Base-by-base conservation (phyloP, 1,284 basidiomycete genomes). In the Meripilus lineatus region DNA sequence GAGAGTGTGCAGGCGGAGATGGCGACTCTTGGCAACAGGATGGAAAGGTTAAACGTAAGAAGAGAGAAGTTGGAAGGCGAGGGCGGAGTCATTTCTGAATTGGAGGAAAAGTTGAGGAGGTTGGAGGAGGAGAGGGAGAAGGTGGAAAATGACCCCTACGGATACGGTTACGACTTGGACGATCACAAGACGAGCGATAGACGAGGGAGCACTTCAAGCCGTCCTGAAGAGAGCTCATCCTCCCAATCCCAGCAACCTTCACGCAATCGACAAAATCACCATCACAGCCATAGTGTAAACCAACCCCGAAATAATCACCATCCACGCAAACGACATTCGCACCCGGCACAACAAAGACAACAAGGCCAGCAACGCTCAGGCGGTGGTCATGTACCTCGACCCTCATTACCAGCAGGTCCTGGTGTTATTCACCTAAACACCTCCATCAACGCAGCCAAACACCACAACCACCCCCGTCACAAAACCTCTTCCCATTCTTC, bases 31-130 rank as follows among this genome's bases (percentile, higher is more conserved):
- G 67, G 61, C 42, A 68, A 70, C 40, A 58, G 68, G 23, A 70
- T 83, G 40, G 75, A 72, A 42, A 74, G 71, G 55, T 67, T 78
- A 40, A 75, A 75, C 50, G 72, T 67, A 48, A 74, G 74, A 50
- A 71, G 70, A 47, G 83, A 82, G 58, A 72, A 72, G 50, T 60
- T 83, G 32, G 84, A 84, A 41, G 66, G 66, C 38, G 54, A 52
- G 28, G 47, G 58, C 25, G 64, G 64, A 11, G 50, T 58, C 6
- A 51, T 73, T n/a, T 59, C 63, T 10, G 67, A 69, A 40, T 59
- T 74, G 21, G 70, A 74, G 54, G 64, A 64, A 40, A 58, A 62
- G 51, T 53, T 73, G 33, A 57, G 59, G 37, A 59, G 56, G 45
- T 51, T 72, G 17, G 56, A 62, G 35, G 60, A 66, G 32, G 66